A percentile compares a stretch with the other conserved stretches of the same genome.
These are phyloP conservation scores for Tuber borchii DNA, from an alignment of 495 filamentous ascomycete genomes.

Conservation along the genomic window DNA sequence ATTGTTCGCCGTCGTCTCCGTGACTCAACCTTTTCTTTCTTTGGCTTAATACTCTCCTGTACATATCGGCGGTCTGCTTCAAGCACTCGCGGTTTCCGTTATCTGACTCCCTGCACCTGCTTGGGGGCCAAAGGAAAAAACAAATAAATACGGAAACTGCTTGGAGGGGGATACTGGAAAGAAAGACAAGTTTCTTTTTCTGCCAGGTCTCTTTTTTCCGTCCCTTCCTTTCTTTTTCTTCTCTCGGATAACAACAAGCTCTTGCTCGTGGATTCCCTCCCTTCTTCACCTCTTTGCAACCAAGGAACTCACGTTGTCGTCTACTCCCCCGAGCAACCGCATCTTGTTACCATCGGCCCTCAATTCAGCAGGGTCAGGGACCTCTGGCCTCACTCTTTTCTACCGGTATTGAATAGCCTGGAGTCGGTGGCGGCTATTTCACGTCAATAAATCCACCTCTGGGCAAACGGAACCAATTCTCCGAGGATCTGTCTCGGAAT, in stretches of 20 bases:
- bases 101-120: not conserved
- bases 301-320: not conserved
- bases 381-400: not conserved
- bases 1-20: not conserved
- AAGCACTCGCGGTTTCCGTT: not conserved
- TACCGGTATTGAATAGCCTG: not conserved
- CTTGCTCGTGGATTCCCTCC: not conserved
- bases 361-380: not conserved
- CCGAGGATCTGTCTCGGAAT: conserved; percentile 17
- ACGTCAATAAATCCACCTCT: not conserved
- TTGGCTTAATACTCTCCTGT: not conserved
- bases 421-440: not conserved
- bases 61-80: not conserved
- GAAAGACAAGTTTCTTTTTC: not conserved
- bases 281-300: not conserved
- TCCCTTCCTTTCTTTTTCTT: not conserved
- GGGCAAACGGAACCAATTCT: conserved; percentile 2
- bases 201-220: no score
- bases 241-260: not conserved
- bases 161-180: not conserved
- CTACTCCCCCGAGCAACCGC: not conserved
- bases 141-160: not conserved
- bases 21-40: not conserved
- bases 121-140: not conserved
- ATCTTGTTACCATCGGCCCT: not conserved